phyloP scores from a whole-genome alignment of 208 protist species.

The Trypanosoma avium region DNA sequence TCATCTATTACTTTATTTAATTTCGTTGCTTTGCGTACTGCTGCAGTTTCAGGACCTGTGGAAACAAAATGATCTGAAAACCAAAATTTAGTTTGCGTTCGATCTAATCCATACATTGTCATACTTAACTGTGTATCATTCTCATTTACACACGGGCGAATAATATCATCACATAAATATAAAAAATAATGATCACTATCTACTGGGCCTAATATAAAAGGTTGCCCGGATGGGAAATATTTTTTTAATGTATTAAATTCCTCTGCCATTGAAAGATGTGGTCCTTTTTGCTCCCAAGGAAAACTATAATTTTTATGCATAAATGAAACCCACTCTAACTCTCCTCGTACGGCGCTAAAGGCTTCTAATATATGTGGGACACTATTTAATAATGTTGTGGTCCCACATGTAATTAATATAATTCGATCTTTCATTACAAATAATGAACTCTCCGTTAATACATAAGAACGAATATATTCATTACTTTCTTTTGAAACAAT shows the following conservation, averaged over 20 bases:
- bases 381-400: slow-evolving; percentile 90
- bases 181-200: slow-evolving; percentile 93
- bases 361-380: slow-evolving; percentile 80
- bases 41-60: slow-evolving; percentile 61
- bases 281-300: slow-evolving; percentile 88
- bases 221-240: slow-evolving; percentile 79
- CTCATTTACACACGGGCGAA: slow-evolving; percentile 54
- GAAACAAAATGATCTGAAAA: slow-evolving; percentile 76
- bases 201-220: slow-evolving; percentile 90
- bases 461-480: slow-evolving; percentile 88
- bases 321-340: slow-evolving; percentile 90
- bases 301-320: slow-evolving; percentile 94
- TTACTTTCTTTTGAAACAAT: slow-evolving; percentile 86
- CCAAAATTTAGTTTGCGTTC: slow-evolving; percentile 77
- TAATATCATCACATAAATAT: slow-evolving; percentile 89
- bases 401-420: slow-evolving; percentile 94
- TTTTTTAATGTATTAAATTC: slow-evolving; percentile 79
- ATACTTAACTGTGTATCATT: slow-evolving; percentile 86
- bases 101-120: slow-evolving; percentile 91
- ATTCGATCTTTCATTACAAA: slow-evolving; percentile 92
- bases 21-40: slow-evolving; percentile 62
- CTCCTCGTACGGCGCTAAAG: slow-evolving; percentile 71
- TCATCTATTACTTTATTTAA: slow-evolving; percentile 75
- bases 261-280: slow-evolving; percentile 78
- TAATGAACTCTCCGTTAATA: slow-evolving; percentile 93